Percentiles rank a stretch among this genome's conserved stretches.
These are phyloP conservation scores for Rutidosis leptorrhynchoides DNA, from an alignment of 129 eudicot species.

Conservation along the genomic window DNA sequence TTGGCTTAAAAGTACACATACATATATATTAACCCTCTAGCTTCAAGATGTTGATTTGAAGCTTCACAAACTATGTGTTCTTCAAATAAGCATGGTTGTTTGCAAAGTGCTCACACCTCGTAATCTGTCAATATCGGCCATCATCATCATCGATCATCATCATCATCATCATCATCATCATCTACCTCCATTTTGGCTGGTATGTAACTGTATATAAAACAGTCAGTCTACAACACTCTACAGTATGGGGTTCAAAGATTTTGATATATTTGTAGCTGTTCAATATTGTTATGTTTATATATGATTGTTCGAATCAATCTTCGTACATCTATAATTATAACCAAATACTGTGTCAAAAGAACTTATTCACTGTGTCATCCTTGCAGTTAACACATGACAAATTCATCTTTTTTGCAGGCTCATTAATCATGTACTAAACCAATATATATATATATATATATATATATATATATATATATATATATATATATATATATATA, in stretches of 20 bases:
- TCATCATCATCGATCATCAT: conserved; percentile 9
- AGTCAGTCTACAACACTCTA: neutral
- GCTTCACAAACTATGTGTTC: conserved; percentile 4
- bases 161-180: conserved; percentile 5
- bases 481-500: conserved; percentile 1
- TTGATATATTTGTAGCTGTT: too few species aligned
- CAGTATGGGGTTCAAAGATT: too few species aligned
- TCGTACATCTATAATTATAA: neutral
- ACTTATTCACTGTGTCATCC: neutral
- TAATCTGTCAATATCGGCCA: conserved; percentile 18
- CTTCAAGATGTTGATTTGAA: conserved; percentile 20
- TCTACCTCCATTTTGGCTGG: neutral
- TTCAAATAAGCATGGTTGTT: conserved; percentile 6
- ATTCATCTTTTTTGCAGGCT: neutral
- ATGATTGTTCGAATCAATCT: neutral
- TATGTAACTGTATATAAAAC: neutral
- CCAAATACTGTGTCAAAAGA: neutral
- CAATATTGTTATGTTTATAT: too few species aligned
- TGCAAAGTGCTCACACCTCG: conserved; percentile 24
- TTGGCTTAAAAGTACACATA: conserved; percentile 5
- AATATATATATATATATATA: neutral
- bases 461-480: neutral
- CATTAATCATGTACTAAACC: conserved; percentile 1
- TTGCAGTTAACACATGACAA: neutral
- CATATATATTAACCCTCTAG: conserved; percentile 6